These are phyloP conservation scores for Balamuthia mandrillaris DNA, from an alignment of 208 protist species.

Conservation along the genomic window DNA sequence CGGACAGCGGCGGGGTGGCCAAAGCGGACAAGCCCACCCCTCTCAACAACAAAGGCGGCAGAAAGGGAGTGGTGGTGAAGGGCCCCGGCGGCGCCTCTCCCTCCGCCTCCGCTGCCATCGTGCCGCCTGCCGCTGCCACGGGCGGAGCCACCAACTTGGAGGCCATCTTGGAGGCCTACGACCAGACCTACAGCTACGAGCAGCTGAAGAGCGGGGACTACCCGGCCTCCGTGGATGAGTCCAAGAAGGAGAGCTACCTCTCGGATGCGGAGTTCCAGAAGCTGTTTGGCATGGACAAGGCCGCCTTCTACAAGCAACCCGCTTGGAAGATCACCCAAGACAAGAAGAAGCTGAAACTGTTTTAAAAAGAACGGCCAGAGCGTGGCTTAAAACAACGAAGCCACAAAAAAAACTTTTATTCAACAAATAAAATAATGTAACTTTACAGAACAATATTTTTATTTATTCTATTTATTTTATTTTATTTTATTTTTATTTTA, in stretches of 20 bases:
- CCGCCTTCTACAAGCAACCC: neutral
- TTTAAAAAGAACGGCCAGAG: neutral
- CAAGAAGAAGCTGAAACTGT: neutral
- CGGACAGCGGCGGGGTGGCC: neutral
- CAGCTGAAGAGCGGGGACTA: conserved; percentile 25
- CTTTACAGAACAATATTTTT: neutral
- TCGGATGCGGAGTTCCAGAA: conserved; percentile 12
- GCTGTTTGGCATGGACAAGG: conserved; percentile 6
- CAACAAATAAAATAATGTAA: neutral
- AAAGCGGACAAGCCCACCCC: neutral
- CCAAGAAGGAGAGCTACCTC: conserved; percentile 11
- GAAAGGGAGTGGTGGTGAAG: no score
- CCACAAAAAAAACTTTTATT: neutral
- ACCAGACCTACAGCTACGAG: conserved; percentile 24
- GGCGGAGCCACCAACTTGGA: neutral
- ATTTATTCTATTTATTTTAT: neutral
- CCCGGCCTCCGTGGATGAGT: neutral
- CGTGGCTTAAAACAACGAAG: neutral
- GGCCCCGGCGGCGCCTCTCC: no score
- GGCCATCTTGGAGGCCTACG: conserved; percentile 8
- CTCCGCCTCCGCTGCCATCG: neutral
- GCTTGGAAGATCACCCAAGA: neutral
- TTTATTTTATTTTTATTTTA: neutral
- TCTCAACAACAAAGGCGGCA: neutral
- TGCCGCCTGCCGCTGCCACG: neutral